These are phyloP conservation scores for Phialophora tarda DNA, from an alignment of 2,329 filamentous ascomycete species.

Conservation along the genomic window DNA sequence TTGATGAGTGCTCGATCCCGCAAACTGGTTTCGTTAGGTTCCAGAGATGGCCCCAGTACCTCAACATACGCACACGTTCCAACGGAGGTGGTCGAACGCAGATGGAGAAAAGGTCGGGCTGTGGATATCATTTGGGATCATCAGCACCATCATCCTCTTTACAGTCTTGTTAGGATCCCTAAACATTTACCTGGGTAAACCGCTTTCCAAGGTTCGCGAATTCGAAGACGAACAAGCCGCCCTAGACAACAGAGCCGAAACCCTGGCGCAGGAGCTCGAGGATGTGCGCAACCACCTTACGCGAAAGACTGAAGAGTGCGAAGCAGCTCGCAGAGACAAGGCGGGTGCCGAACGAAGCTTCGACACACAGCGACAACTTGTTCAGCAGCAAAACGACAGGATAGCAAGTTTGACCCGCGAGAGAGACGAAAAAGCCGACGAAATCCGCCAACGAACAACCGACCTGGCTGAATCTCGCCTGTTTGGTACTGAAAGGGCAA, in stretches of 20 bases:
- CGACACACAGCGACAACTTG: constrained; percentile 6
- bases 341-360: neutral
- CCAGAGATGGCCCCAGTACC: neutral
- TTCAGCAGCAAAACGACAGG: constrained; percentile 6
- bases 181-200: constrained; percentile 5
- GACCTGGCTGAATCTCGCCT: constrained; percentile 1
- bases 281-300: neutral
- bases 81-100: constrained; percentile 5
- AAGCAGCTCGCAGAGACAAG: neutral
- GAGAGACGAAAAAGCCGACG: neutral
- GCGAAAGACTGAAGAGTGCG: neutral
- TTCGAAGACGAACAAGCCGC: constrained; percentile 4
- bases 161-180: neutral
- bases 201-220: neutral
- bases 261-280: neutral
- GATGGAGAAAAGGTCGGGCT: constrained; percentile 11
- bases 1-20: neutral
- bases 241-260: constrained; percentile 8
- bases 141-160: constrained; percentile 3
- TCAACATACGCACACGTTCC: neutral
- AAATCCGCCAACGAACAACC: neutral
- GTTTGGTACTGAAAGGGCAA: neutral
- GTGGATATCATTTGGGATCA: constrained; percentile 8
- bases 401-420: neutral
- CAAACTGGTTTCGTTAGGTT: neutral